phyloP scores from a whole-genome alignment of 768 basidiomycete genomes.

The Pleurotus eryngii region DNA sequence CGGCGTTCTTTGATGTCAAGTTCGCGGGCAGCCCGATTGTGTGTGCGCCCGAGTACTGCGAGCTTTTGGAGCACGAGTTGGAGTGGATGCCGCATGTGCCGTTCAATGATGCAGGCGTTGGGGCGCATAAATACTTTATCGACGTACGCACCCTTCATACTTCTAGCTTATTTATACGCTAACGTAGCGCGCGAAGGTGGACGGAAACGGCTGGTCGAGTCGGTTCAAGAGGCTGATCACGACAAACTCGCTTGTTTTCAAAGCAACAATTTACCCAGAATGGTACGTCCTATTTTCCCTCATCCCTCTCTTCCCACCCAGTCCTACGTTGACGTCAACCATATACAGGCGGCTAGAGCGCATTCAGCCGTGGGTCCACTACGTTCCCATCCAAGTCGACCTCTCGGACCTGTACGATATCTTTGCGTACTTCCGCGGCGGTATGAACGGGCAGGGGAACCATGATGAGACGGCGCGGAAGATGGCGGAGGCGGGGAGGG shows the following conservation, averaged over 20 bases:
- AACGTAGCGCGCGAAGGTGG: constrained; percentile 32
- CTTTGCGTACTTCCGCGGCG: constrained; percentile 63
- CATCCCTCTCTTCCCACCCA: not conserved
- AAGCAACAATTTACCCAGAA: constrained; percentile 65
- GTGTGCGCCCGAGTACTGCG: constrained; percentile 42
- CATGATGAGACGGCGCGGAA: constrained; percentile 54
- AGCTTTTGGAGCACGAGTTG: constrained; percentile 39
- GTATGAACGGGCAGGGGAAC: constrained; percentile 41
- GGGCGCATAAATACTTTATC: constrained; percentile 54
- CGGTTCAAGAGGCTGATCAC: constrained; percentile 60
- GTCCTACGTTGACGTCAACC: not conserved
- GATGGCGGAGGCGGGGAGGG: constrained; percentile 49
- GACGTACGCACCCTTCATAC: constrained; percentile 33
- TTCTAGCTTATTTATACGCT: not conserved
- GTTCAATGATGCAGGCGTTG: constrained; percentile 33
- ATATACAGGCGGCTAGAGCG: constrained; percentile 45
- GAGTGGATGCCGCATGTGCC: constrained; percentile 39
- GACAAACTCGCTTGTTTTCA: constrained; percentile 58
- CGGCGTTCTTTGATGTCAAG: constrained; percentile 53
- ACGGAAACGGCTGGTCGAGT: constrained; percentile 62
- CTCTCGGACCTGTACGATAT: constrained; percentile 62
- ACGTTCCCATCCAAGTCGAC: constrained; percentile 60
- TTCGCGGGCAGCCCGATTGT: constrained; percentile 40
- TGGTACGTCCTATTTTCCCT: constrained; percentile 37
- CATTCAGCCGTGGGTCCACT: constrained; percentile 66